Evolutionary conservation across 2,329 filamentous ascomycete species (phyloP).

Genomic region (Incumbomyces delicatus): DNA sequence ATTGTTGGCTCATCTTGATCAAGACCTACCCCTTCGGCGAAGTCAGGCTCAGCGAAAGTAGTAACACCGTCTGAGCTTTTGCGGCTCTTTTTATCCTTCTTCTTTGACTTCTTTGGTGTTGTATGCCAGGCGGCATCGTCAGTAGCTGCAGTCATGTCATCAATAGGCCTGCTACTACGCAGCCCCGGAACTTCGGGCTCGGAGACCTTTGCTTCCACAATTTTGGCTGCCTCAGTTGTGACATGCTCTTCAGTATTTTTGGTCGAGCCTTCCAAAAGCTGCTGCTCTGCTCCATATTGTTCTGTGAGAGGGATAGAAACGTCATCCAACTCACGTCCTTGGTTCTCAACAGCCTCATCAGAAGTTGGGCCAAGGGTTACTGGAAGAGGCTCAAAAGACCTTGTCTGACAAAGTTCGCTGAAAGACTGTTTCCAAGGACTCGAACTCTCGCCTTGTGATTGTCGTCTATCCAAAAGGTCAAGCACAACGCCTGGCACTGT

Average conservation of each 20-base stretch:
- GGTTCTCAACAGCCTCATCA: background rate
- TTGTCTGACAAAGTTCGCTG: background rate
- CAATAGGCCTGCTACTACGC: background rate
- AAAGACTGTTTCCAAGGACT: background rate
- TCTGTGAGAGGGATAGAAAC: background rate
- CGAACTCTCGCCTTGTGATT: background rate
- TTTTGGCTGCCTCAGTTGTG: too few relatives aligned
- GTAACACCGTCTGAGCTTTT: background rate
- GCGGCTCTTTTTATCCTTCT: slow-evolving; percentile 12
- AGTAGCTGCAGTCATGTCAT: background rate
- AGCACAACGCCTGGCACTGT: background rate
- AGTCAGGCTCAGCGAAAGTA: background rate
- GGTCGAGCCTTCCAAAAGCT: too few relatives aligned
- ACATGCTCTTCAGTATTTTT: too few relatives aligned
- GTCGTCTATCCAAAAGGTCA: background rate
- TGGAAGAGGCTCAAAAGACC: background rate
- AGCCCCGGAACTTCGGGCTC: background rate
- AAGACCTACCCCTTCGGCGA: background rate
- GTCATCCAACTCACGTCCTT: background rate
- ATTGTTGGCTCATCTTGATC: too few relatives aligned
- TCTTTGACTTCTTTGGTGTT: slow-evolving; percentile 6
- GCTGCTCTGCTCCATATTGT: background rate
- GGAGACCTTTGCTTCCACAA: too few relatives aligned
- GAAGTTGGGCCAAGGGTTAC: background rate
- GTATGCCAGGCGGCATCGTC: slow-evolving; percentile 5